Evolutionary conservation across 1,139 yeast species (phyloP).

Genomic region (Hyphopichia wangnamkhiaoensis): DNA sequence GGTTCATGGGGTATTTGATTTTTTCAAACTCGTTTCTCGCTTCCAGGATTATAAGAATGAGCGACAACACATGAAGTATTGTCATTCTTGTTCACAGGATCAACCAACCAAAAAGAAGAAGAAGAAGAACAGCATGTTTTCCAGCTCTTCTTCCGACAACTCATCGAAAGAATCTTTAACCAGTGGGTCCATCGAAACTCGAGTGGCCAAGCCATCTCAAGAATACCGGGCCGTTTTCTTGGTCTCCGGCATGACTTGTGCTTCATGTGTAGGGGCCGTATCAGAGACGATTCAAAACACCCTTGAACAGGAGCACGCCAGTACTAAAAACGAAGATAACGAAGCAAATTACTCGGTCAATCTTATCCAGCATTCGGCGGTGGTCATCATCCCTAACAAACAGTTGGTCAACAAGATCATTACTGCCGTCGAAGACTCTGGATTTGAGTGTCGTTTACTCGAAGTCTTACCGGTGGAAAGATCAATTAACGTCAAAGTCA

Average conservation of each 20-base stretch:
- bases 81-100: slow-evolving; percentile 29
- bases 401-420: slow-evolving; percentile 52
- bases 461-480: slow-evolving; percentile 62
- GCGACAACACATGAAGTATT: slow-evolving; percentile 30
- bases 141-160: neutral
- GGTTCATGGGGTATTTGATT: slow-evolving; percentile 16
- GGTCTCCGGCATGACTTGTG: slow-evolving; percentile 68
- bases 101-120: slow-evolving; percentile 9
- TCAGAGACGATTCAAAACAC: slow-evolving; percentile 41
- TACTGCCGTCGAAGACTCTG: slow-evolving; percentile 50
- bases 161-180: slow-evolving; percentile 5
- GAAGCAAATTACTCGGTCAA: slow-evolving; percentile 42
- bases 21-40: slow-evolving; percentile 13
- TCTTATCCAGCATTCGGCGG: slow-evolving; percentile 43
- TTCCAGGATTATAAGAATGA: slow-evolving; percentile 11
- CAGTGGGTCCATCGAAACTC: slow-evolving; percentile 22
- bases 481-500: slow-evolving; percentile 48
- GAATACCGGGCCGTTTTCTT: slow-evolving; percentile 54
- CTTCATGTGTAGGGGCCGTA: slow-evolving; percentile 55
- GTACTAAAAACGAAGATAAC: slow-evolving; percentile 13
- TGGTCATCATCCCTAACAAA: slow-evolving; percentile 51
- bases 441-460: slow-evolving; percentile 57
- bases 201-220: slow-evolving; percentile 25
- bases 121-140: neutral
- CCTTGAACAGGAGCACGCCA: slow-evolving; percentile 17